Conservation (phyloP, 495 filamentous ascomycete species). For the Penicillium arizonense region DNA sequence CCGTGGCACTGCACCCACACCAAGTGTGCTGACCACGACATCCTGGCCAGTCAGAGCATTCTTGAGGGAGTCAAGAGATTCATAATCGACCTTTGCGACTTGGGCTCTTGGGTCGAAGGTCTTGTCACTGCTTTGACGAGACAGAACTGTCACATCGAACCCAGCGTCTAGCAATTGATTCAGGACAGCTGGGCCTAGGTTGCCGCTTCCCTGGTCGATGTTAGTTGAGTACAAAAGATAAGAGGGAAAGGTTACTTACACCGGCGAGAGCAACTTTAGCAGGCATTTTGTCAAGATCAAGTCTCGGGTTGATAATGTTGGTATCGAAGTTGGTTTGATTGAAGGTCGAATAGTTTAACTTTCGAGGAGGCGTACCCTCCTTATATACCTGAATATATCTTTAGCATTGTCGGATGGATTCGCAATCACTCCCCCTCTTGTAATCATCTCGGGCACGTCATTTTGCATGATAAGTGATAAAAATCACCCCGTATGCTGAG, state of each 20-base stretch:
- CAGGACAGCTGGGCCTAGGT: conserved; percentile 57
- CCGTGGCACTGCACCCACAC: conserved; percentile 23
- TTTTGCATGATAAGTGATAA: too few relatives aligned
- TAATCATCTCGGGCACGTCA: too few relatives aligned
- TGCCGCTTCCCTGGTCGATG: conserved; percentile 50
- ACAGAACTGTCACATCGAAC: conserved; percentile 60
- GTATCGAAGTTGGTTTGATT: too few relatives aligned
- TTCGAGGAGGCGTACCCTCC: too few relatives aligned
- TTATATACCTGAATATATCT: too few relatives aligned
- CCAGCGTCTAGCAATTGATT: conserved; percentile 49
- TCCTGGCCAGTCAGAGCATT: conserved; percentile 36
- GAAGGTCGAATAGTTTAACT: too few relatives aligned
- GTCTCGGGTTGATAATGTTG: too few relatives aligned
- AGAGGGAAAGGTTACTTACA: neutral
- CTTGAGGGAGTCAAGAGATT: conserved; percentile 50
- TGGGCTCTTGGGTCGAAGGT: conserved; percentile 38
- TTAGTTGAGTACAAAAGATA: neutral
- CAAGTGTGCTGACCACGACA: conserved; percentile 35
- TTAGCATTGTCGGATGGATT: too few relatives aligned
- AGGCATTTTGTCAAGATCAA: neutral
- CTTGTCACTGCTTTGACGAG: conserved; percentile 42
- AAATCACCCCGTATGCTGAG: too few relatives aligned
- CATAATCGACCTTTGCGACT: conserved; percentile 52
- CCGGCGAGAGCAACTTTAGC: conserved; percentile 4
- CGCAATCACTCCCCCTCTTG: too few relatives aligned